Evolutionary conservation across 305 asterid species (phyloP), one percentile per base, ranked within the genome.

Genomic region (Fraxinus sp.): DNA sequence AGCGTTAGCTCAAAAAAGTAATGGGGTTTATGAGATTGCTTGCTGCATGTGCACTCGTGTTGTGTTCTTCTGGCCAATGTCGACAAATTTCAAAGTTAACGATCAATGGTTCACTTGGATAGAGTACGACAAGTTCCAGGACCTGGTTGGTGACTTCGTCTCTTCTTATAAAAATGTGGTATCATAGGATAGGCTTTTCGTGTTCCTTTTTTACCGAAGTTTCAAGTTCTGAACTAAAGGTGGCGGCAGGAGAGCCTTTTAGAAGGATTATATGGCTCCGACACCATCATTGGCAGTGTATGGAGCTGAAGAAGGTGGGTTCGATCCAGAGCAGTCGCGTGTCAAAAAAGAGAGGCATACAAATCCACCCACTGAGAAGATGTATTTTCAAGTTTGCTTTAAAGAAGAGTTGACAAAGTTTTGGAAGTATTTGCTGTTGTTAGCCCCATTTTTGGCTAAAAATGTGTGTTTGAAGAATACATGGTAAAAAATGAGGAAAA

Each of bases 21-120:
- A 90, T 1, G 95, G 98, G 62, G 92, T 87, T 11, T 95, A 95
- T 35, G 98, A 92, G 86, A 94, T 95, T 89, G 98, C 98, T 62
- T 95, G 98, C 80, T 98, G 89, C 99, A 94, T 26, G 98, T 85
- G 66, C 98, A 94, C 76, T 95, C 98, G 0, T 95, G 98, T 52
- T 95, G 99, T 85, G 97, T 94, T 83, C 98, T 95, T 84, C 88
- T 94, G 84, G 99, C 97, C 7, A 93, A 90, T 86, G 98, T 92
- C 4, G 91, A 92, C 13, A 93, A 92, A 83, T 94, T 37, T 95
- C 82, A 95, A 92, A 89, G 87, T 94, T 35, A 32, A 93, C 24
- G 97, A 95, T 39, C 92, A 93, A 86, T 95, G 98, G 99, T 79
- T 85, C 87, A 94, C 98, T 18, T 94, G 99, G 99, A 94, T 95